Conservation (phyloP, 2,329 filamentous ascomycete genomes). For the Ploettnerulaceae sp. region DNA sequence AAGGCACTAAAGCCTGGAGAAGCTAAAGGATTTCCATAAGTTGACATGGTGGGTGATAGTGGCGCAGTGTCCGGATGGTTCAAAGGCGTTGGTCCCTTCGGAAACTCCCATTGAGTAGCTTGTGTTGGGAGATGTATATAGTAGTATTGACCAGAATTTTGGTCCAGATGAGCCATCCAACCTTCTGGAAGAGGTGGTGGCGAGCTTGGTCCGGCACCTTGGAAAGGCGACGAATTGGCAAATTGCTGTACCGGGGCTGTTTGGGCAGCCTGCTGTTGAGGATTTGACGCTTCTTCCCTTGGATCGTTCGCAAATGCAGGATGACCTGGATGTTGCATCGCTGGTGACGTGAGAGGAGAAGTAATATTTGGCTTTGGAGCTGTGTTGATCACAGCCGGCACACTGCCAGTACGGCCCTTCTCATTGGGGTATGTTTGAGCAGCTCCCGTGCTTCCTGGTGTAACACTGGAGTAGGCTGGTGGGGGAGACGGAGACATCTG, state of each 20-base stretch:
- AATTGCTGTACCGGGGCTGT: slow-evolving; percentile 26
- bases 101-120: slow-evolving; percentile 98
- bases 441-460: slow-evolving; percentile 41
- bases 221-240: slow-evolving; percentile 39
- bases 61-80: slow-evolving; percentile 71
- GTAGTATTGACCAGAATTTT: slow-evolving; percentile 95
- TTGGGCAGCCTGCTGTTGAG: slow-evolving; percentile 28
- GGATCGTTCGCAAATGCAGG: slow-evolving; percentile 88
- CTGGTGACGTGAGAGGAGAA: slow-evolving; percentile 34
- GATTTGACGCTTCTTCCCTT: slow-evolving; percentile 40
- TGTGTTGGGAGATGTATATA: slow-evolving; percentile 96
- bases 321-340: slow-evolving; percentile 58
- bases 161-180: slow-evolving; percentile 96
- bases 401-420: slow-evolving; percentile 45
- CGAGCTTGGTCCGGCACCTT: slow-evolving; percentile 62
- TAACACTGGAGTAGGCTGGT: slow-evolving; percentile 88
- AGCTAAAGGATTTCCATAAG: slow-evolving; percentile 67
- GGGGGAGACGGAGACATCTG: slow-evolving; percentile 78
- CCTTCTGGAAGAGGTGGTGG: slow-evolving; percentile 93
- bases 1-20: slow-evolving; percentile 57
- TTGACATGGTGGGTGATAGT: slow-evolving; percentile 70
- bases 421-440: slow-evolving; percentile 67
- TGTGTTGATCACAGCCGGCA: slow-evolving; percentile 28
- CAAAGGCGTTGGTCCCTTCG: slow-evolving; percentile 87
- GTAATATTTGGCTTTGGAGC: slow-evolving; percentile 35